A percentile compares a stretch with the other conserved stretches of the same genome.
Conservation (phyloP, 306 rosid species). For the Pyrus betulifolia region DNA sequence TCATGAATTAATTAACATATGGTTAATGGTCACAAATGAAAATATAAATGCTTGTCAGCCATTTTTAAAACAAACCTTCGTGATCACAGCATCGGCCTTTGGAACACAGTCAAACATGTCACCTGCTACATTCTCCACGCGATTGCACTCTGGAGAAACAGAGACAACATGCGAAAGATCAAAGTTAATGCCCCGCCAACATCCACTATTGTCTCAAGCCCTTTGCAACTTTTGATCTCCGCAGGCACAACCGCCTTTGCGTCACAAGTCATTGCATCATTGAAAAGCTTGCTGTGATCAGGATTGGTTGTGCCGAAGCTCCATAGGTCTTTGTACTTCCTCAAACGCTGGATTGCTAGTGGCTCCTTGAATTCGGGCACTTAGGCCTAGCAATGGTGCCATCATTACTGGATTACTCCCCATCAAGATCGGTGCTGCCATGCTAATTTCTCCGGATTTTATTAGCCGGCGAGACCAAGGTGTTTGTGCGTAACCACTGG, state of each 20-base stretch:
- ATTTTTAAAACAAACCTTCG: slow-evolving; percentile 30
- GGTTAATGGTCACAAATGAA: not conserved
- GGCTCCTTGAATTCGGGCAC: slow-evolving; percentile 1
- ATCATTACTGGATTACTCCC: slow-evolving; percentile 24
- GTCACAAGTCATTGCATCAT: slow-evolving; percentile 64
- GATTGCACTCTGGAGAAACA: slow-evolving; percentile 6
- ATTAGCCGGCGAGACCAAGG: slow-evolving; percentile 22
- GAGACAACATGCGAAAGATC: slow-evolving; percentile 64
- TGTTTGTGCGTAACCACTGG: slow-evolving; percentile 11
- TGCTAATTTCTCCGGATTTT: slow-evolving; percentile 5
- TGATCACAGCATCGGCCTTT: slow-evolving; percentile 54
- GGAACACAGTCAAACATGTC: slow-evolving; percentile 63
- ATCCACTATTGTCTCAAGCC: slow-evolving; percentile 48
- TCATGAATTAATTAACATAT: not conserved
- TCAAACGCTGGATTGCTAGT: slow-evolving; percentile 22
- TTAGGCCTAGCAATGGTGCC: slow-evolving; percentile 25
- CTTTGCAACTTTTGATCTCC: slow-evolving; percentile 30
- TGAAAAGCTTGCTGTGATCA: slow-evolving; percentile 30
- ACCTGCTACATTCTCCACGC: slow-evolving; percentile 45
- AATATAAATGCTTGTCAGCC: not conserved
- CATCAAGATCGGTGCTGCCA: slow-evolving; percentile 16
- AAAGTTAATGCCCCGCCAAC: slow-evolving; percentile 75
- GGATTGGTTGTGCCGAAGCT: slow-evolving; percentile 20
- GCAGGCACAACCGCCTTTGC: slow-evolving; percentile 26
- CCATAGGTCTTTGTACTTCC: slow-evolving; percentile 46